These are phyloP conservation scores for Sporothrix schenckii DNA, from an alignment of 2,329 filamentous ascomycete species.

Conservation along the genomic window DNA sequence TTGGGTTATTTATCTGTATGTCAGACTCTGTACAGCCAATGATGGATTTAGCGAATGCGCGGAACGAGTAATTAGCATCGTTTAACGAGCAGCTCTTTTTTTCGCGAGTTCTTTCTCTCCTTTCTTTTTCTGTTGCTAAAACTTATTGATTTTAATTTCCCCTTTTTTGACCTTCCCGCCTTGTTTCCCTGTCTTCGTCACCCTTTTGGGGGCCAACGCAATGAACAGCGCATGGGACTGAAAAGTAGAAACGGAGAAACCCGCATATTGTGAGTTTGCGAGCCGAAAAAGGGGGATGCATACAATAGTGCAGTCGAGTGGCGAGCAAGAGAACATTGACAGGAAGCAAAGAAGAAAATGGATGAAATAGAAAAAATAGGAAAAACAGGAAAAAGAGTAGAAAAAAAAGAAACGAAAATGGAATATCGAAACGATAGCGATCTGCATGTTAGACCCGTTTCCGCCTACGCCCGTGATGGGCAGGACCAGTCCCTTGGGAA, in stretches of 20 bases:
- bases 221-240: background rate
- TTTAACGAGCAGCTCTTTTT: background rate
- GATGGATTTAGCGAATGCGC: slow-evolving; percentile 12
- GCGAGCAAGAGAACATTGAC: background rate
- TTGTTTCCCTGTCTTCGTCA: background rate
- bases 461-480: background rate
- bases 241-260: background rate
- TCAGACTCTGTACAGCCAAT: background rate
- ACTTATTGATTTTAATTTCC: no score
- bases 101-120: background rate
- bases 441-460: background rate
- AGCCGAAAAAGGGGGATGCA: slow-evolving; percentile 7
- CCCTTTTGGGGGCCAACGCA: background rate
- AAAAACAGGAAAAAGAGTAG: no score
- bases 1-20: background rate
- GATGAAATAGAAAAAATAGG: background rate
- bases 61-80: background rate
- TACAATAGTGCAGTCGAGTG: background rate
- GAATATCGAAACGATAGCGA: background rate
- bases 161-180: no score
- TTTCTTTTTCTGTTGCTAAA: no score
- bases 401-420: background rate
- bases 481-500: slow-evolving; percentile 11
- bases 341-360: background rate
- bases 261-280: background rate